Evolutionary conservation across 164 flowering plant genomes (phyloP).

Genomic region (Liquidambar formosana): DNA sequence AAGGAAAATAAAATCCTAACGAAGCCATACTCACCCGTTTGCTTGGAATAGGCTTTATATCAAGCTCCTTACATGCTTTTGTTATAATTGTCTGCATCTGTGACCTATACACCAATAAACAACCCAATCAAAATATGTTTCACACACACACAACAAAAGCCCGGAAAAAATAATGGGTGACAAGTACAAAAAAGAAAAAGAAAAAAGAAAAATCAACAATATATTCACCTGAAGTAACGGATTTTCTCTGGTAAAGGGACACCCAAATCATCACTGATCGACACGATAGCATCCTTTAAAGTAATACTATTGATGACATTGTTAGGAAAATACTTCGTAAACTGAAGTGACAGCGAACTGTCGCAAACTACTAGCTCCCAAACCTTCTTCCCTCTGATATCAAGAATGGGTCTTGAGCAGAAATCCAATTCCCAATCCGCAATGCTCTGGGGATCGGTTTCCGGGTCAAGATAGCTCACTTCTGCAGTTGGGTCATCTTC

Average conservation of each 20-base stretch:
- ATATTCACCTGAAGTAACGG: conserved; percentile 72
- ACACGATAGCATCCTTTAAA: conserved; percentile 69
- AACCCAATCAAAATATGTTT: conserved; percentile 3
- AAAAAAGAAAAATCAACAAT: conserved; percentile 3
- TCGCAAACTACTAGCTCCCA: conserved; percentile 99
- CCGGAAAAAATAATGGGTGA: no score
- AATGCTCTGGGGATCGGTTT: conserved; percentile 67
- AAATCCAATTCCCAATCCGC: conserved; percentile 95
- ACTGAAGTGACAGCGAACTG: conserved; percentile 77
- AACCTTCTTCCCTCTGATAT: conserved; percentile 88
- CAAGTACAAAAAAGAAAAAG: background rate
- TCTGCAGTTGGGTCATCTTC: conserved; percentile 81
- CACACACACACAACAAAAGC: background rate
- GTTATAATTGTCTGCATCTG: conserved; percentile 97
- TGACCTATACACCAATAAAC: conserved; percentile 51
- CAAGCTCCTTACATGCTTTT: conserved; percentile 87
- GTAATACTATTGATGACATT: conserved; percentile 95
- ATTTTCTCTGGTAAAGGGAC: conserved; percentile 80
- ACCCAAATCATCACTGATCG: conserved; percentile 64
- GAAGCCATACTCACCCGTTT: conserved; percentile 63
- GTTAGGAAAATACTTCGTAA: conserved; percentile 88
- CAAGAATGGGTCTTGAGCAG: conserved; percentile 93
- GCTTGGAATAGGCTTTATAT: conserved; percentile 84
- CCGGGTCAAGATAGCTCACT: conserved; percentile 76
- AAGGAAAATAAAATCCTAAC: background rate